Percentiles rank a stretch among this genome's conserved stretches.
phyloP scores from a whole-genome alignment of 768 basidiomycete genomes.

The Auricularia sp. region DNA sequence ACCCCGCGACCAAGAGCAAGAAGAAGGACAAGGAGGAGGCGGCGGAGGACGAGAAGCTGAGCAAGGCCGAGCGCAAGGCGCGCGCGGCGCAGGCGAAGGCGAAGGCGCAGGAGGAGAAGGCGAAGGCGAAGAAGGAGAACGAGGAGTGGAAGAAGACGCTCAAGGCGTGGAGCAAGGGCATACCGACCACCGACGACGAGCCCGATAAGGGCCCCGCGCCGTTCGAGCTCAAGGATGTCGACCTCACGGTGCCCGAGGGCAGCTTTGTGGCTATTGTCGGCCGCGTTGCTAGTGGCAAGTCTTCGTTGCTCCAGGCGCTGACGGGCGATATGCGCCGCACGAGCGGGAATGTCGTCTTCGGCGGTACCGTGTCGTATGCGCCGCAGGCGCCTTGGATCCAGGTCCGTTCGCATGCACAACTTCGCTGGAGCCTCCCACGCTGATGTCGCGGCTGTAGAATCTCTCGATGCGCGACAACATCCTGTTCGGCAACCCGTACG shows the following conservation, averaged over 20 bases:
- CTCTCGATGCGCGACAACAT: constrained; percentile 67
- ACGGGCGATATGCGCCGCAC: constrained; percentile 61
- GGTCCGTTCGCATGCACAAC: constrained; percentile 28
- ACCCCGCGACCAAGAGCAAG: not conserved
- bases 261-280: constrained; percentile 65
- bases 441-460: constrained; percentile 42
- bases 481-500: constrained; percentile 56
- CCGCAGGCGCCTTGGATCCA: constrained; percentile 26
- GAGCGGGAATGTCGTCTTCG: constrained; percentile 40
- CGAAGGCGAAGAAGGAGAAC: constrained; percentile 10
- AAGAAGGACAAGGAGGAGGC: constrained; percentile 6
- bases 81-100: constrained; percentile 2
- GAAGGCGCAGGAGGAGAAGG: constrained; percentile 8
- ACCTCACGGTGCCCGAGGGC: constrained; percentile 40
- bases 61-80: constrained; percentile 8
- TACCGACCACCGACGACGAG: constrained; percentile 1
- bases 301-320: constrained; percentile 44
- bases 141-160: constrained; percentile 20
- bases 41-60: constrained; percentile 17
- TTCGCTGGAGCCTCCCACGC: constrained; percentile 49
- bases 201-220: constrained; percentile 21
- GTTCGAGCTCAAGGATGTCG: constrained; percentile 40
- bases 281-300: constrained; percentile 68
- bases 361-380: constrained; percentile 23
- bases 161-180: constrained; percentile 11